Conservation (phyloP, 495 filamentous ascomycete genomes). For the Lasiosphaeris hirsuta region DNA sequence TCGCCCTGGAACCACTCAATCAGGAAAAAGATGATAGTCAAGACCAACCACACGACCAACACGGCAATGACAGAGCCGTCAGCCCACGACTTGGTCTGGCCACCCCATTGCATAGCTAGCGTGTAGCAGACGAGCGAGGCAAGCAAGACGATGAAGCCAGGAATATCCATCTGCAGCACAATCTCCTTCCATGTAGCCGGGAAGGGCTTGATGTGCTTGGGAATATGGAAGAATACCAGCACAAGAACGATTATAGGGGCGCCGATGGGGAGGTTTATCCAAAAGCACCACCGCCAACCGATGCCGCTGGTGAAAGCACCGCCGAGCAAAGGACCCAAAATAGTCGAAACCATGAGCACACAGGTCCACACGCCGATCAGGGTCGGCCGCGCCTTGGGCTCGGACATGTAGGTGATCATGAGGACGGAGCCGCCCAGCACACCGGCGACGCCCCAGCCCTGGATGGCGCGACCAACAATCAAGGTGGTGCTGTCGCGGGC, state of each 20-base stretch:
- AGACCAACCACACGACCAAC: conserved; percentile 38
- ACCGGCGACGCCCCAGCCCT: conserved; percentile 44
- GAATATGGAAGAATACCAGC: conserved; percentile 47
- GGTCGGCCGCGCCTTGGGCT: conserved; percentile 37
- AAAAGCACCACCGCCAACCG: conserved; percentile 66
- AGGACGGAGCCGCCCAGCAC: conserved; percentile 47
- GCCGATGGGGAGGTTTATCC: conserved; percentile 62
- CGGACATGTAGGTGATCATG: conserved; percentile 42
- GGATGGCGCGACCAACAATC: conserved; percentile 51
- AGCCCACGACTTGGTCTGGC: conserved; percentile 42
- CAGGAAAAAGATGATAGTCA: conserved; percentile 26
- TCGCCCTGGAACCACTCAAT: conserved; percentile 34
- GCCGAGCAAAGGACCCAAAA: conserved; percentile 52
- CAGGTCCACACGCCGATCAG: conserved; percentile 38
- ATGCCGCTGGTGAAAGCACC: conserved; percentile 60
- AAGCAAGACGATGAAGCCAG: conserved; percentile 39
- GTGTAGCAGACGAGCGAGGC: conserved; percentile 41
- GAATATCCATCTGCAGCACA: conserved; percentile 30
- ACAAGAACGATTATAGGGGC: conserved; percentile 48
- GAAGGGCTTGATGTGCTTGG: conserved; percentile 29
- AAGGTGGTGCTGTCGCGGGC: conserved; percentile 51
- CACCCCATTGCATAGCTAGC: conserved; percentile 49
- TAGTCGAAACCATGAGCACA: conserved; percentile 30
- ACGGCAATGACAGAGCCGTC: conserved; percentile 41
- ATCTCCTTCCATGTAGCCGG: conserved; percentile 37